A percentile compares a stretch with the other conserved stretches of the same genome.
Conservation (phyloP, 2,329 filamentous ascomycete genomes). For the Aspergillus sp. region DNA sequence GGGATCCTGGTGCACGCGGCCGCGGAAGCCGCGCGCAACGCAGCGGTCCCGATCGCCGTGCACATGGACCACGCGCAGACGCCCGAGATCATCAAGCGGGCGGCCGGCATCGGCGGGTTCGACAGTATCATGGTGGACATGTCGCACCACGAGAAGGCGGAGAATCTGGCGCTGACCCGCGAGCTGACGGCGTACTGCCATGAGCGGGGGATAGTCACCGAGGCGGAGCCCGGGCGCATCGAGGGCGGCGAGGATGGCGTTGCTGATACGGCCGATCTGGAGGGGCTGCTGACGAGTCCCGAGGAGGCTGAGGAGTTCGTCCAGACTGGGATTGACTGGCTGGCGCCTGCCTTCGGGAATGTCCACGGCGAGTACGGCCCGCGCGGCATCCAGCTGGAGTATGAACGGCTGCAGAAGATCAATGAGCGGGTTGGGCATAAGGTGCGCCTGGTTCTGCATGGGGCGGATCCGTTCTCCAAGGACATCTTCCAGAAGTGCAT, state of each 20-base stretch:
- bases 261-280: slow-evolving; percentile 54
- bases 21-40: slow-evolving; percentile 47
- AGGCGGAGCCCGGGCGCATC: slow-evolving; percentile 63
- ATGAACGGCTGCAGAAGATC: slow-evolving; percentile 43
- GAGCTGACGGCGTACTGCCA: slow-evolving; percentile 57
- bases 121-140: slow-evolving; percentile 73
- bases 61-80: slow-evolving; percentile 60
- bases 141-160: slow-evolving; percentile 60
- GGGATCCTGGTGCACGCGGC: slow-evolving; percentile 47
- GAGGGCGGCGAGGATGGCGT: slow-evolving; percentile 68
- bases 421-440: slow-evolving; percentile 39
- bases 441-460: slow-evolving; percentile 49
- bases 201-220: slow-evolving; percentile 55
- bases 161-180: slow-evolving; percentile 57
- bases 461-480: slow-evolving; percentile 48
- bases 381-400: slow-evolving; percentile 54
- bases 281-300: slow-evolving; percentile 56
- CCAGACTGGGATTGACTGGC: slow-evolving; percentile 60
- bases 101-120: slow-evolving; percentile 54
- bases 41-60: slow-evolving; percentile 51
- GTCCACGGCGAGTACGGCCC: slow-evolving; percentile 66
- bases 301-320: slow-evolving; percentile 64
- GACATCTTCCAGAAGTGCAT: slow-evolving; percentile 49
- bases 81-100: slow-evolving; percentile 51
- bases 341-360: slow-evolving; percentile 68